A percentile compares a stretch with the other conserved stretches of the same genome.
phyloP scores from a whole-genome alignment of 768 basidiomycete species.

The Auricularia sp. region DNA sequence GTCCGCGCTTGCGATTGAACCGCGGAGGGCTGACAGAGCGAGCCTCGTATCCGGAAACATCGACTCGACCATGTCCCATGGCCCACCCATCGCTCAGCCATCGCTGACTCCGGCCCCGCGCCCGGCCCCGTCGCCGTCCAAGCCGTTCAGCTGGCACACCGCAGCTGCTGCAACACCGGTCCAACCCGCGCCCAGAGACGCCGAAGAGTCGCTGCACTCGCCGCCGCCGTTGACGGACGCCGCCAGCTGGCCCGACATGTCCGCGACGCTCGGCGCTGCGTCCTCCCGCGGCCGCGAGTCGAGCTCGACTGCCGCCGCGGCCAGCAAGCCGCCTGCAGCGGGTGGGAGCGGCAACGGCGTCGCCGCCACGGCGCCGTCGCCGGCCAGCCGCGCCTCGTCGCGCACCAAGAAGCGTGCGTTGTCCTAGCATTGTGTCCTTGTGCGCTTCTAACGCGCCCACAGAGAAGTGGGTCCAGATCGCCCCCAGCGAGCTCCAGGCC shows the following conservation, averaged over 20 bases:
- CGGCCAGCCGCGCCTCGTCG: background rate
- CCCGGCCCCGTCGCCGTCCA: background rate
- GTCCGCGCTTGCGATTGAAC: background rate
- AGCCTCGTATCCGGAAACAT: no score
- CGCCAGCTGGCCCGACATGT: slow-evolving; percentile 5
- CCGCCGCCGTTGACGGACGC: slow-evolving; percentile 2
- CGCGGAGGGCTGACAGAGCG: no score
- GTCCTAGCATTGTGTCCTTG: slow-evolving; percentile 19
- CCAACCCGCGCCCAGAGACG: background rate
- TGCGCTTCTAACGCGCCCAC: slow-evolving; percentile 22
- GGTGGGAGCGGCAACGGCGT: background rate
- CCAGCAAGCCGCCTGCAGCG: background rate
- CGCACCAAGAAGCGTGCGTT: slow-evolving; percentile 5
- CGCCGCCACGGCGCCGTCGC: background rate
- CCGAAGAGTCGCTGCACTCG: background rate
- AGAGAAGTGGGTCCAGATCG: slow-evolving; percentile 49
- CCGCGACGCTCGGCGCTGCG: background rate
- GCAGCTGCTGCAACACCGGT: background rate
- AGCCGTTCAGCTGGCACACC: background rate
- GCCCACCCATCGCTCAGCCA: background rate
- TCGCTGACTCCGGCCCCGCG: background rate
- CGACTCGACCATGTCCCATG: background rate
- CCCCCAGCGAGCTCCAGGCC: slow-evolving; percentile 44
- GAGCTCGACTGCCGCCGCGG: background rate
- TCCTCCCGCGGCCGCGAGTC: background rate